Evolutionary conservation across 305 asterid species (phyloP), one percentile per base, ranked within the genome.

Genomic region (Ilex paraguariensis): DNA sequence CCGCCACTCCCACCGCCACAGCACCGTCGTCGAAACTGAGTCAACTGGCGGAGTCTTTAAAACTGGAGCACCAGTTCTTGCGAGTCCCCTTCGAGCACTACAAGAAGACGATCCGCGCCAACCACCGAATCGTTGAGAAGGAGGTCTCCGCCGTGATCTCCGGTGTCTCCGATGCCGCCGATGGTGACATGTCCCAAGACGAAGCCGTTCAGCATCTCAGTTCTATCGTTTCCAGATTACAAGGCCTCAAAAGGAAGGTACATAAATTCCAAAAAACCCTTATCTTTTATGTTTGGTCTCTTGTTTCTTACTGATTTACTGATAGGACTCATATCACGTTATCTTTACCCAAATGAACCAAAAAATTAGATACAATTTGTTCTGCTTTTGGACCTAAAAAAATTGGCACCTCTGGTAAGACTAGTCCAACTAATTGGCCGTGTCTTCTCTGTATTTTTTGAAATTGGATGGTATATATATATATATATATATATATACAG

Each of bases 181-280:
- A 75, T 70, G 75, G 77, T 13, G 80, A 78, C 33, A 65, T 89
- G 13, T 81, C 92, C 2, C 70, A 76, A 16, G 92, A 86, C 44
- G 90, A 93, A 31, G 96, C 99, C 45, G 90, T 83, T 65, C 66
- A 68, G 31, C 87, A 81, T 31, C 95, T 93, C 46, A 80, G 53
- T 75, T 90, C 99, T 36, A 83, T 90, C 28, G 97, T 84, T 54
- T 82, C 80, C 57, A 79, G 95, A 67, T 68, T 90, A 70, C 95
- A 90, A 69, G 99, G 99, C 31, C 89, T 90, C 76, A 93, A 93
- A 76, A 72, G 99, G 69, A 93, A 93, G 84, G 99, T 93, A 68
- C 48, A 52, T 61, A 12, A 33, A 55, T 21, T 21, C 28, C 28
- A 21, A 21, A 21, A 21, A 21, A 21, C 28, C 28, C 28, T 21